Base-by-base conservation (phyloP, 2,329 filamentous ascomycete genomes). In the Fusarium redolens region DNA sequence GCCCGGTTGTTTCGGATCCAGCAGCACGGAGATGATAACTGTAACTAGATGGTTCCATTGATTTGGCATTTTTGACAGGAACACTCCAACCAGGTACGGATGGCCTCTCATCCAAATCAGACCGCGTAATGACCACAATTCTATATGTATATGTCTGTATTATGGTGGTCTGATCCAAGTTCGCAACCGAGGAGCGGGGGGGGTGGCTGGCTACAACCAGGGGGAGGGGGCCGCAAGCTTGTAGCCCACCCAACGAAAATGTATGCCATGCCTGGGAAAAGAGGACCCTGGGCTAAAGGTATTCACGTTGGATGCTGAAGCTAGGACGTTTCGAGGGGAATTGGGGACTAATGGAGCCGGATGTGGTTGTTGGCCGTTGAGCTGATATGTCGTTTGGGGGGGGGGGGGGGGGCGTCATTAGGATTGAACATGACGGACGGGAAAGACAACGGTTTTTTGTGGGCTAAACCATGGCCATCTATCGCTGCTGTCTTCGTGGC, bases 141-240 rank as follows among this genome's bases (percentile, higher is more conserved):
- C 59, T 71, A 58, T 67, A 60, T 61, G 62, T 60, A 47, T 69
- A 73, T 56, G 62, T 66, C 62, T 61, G 65, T 60, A 65, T 61
- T 69, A 51, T 72, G 75, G 76, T 78, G 76, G 76, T 78, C 76
- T 78, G 76, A 78, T 78, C 71, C 75, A 68, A 64, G 68, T 75
- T 74, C 65, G 68, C 74, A 77, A 74, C 74, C 74, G 74, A 77
- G 54, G 72, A 74, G 75, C 74, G 74, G 75, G 75, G 75, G 75
- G 75, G 66, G 75, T 74, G 75, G 74, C 72, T 76, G 74, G 72
- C 65, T 65, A 74, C 50, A 73, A 37, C 65, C 66, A 67, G 64
- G 75, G 75, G 75, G 59, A 51, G 70, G 50, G 64, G 73, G 64
- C 48, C 43, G 61, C 57, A 60, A 56, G 61, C 54, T 44, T 61